Percentiles rank a stretch among this genome's conserved stretches.
Conservation (phyloP, 768 basidiomycete genomes). For the Tricholoma flavovirens region DNA sequence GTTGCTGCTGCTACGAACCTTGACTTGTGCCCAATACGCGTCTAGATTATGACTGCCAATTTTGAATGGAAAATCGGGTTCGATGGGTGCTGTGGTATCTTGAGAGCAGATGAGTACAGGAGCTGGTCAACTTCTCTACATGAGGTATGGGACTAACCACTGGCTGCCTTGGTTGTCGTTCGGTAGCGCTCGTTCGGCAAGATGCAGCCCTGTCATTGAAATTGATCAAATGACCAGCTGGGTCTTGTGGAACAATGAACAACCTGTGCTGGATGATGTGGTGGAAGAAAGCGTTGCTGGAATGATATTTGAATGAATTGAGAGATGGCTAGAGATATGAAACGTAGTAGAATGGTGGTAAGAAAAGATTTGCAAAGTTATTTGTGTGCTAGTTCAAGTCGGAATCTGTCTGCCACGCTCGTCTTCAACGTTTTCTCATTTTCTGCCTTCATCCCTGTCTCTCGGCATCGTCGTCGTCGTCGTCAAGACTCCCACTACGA, state of each 20-base stretch:
- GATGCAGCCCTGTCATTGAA: background rate
- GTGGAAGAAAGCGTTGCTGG: too few species aligned
- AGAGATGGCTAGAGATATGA: background rate
- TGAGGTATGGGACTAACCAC: too few species aligned
- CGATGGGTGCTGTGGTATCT: too few species aligned
- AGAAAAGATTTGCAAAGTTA: background rate
- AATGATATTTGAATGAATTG: background rate
- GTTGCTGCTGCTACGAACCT: too few species aligned
- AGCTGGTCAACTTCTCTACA: too few species aligned
- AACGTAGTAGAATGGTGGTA: background rate
- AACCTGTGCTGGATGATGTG: background rate
- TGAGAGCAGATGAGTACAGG: too few species aligned
- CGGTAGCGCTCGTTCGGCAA: background rate
- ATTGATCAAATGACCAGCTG: background rate
- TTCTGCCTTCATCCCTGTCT: background rate
- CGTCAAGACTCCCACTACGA: conserved; percentile 16
- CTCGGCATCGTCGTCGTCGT: conserved; percentile 1
- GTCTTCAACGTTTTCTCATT: conserved; percentile 1
- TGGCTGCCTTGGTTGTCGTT: too few species aligned
- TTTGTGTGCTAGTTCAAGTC: background rate
- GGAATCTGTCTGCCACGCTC: conserved; percentile 3
- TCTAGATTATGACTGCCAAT: too few species aligned
- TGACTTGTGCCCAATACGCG: too few species aligned
- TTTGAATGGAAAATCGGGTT: too few species aligned
- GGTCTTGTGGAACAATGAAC: background rate